Evolutionary conservation across 2,329 filamentous ascomycete species (phyloP), one percentile per base, ranked within the genome.

Genomic region (Fusarium mundagurra): DNA sequence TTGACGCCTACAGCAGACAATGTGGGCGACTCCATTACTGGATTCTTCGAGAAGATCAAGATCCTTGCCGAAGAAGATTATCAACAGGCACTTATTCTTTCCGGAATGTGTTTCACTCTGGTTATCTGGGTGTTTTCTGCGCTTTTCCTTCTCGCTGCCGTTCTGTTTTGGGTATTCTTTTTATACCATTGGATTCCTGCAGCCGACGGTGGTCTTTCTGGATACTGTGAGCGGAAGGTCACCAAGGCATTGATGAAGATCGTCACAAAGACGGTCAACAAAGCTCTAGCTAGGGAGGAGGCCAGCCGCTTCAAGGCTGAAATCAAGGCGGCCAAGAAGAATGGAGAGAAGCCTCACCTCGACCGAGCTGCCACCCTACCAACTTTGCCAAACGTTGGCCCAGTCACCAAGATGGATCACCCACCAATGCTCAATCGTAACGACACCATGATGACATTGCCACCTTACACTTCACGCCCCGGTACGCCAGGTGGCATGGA

Each of bases 191-290:
- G 96, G 83, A 96, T 99, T 70, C 95, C 95, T 3, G 89, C 89
- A 41, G 87, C 90, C 17, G 95, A 98, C 79, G 94, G 94, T 11
- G 92, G 93, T 13, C 87, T 99, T 36, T 90, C 91, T 10, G 91
- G 92, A 33, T 99, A 97, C 84, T 98, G 96, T 81, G 92, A 94
- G 71, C 92, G 95, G 51, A 98, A 98, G 85, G 92, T 98, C 81
- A 97, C 97, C 83, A 92, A 90, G 78, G 88, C 95, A 75, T 87
- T 99, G 75, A 93, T 93, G 79, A 91, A 91, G 76, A 96, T 98
- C 74, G 95, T 98, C 8, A 91, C 91, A 62, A 89, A 87, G 78
- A 98, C 96, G 84, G 93, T 98, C 78, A 94, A 96, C 83, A 95
- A 94, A 82, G 96, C 95, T 1, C 84, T 98, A 33, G 93, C 92